phyloP scores from a whole-genome alignment of 352 stramenopile species.

The Pythium oligandrum region DNA sequence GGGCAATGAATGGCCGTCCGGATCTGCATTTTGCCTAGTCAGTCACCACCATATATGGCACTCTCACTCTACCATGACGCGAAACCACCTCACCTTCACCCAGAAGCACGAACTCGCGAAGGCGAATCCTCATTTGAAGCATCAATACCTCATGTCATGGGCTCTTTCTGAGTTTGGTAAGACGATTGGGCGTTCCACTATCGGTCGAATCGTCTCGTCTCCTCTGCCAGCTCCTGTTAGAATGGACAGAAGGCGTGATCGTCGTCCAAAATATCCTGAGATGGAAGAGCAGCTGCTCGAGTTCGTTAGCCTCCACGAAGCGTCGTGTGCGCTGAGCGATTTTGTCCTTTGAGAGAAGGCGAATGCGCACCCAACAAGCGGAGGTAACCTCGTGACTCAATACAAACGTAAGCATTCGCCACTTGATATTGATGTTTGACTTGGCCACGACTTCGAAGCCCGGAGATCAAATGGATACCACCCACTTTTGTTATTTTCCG shows the following conservation, averaged over 20 bases:
- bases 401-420: not conserved
- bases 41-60: not conserved
- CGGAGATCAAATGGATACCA: no score
- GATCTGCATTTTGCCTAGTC: not conserved
- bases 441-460: no score
- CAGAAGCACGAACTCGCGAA: conserved; percentile 8
- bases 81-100: conserved; percentile 3
- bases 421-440: no score
- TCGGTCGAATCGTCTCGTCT: conserved; percentile 3
- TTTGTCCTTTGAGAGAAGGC: conserved; percentile 8
- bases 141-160: conserved; percentile 7
- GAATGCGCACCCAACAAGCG: conserved; percentile 5
- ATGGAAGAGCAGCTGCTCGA: conserved; percentile 7
- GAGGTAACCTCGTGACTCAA: conserved; percentile 8
- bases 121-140: conserved; percentile 4
- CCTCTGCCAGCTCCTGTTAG: conserved; percentile 1
- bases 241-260: conserved; percentile 4
- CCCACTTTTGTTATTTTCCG: no score
- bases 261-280: conserved; percentile 3
- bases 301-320: conserved; percentile 5
- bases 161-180: conserved; percentile 9
- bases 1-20: not conserved
- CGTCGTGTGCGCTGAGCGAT: conserved; percentile 2
- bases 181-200: conserved; percentile 3
- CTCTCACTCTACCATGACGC: conserved; percentile 1